These are phyloP conservation scores for Pichia sp. DNA, from an alignment of 1,139 yeast species.

Conservation along the genomic window DNA sequence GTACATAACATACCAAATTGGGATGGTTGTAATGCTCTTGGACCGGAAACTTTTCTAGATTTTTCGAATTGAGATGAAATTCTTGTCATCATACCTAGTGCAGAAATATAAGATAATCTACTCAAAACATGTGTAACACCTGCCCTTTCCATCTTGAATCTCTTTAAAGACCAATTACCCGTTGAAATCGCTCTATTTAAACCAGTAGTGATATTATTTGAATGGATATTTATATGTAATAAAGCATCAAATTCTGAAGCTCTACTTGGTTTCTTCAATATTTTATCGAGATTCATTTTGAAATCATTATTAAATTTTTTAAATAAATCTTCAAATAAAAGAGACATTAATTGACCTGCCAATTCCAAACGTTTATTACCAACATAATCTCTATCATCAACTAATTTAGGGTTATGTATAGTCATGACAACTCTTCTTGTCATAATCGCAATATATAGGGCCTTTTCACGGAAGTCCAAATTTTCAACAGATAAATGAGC, in stretches of 20 bases:
- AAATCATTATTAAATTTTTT: slow-evolving; percentile 93
- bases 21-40: slow-evolving; percentile 98
- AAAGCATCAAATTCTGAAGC: slow-evolving; percentile 95
- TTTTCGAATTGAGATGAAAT: slow-evolving; percentile 97
- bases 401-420: slow-evolving; percentile 89
- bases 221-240: slow-evolving; percentile 80
- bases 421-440: slow-evolving; percentile 95
- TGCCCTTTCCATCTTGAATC: slow-evolving; percentile 99
- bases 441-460: slow-evolving; percentile 92
- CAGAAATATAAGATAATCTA: slow-evolving; percentile 86
- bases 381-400: slow-evolving; percentile 96
- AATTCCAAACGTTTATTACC: slow-evolving; percentile 96
- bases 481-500: slow-evolving; percentile 87
- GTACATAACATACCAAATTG: slow-evolving; percentile 99
- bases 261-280: slow-evolving; percentile 86
- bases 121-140: slow-evolving; percentile 97
- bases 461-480: slow-evolving; percentile 88
- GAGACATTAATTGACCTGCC: slow-evolving; percentile 95
- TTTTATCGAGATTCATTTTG: slow-evolving; percentile 90
- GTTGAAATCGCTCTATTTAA: slow-evolving; percentile 95
- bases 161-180: slow-evolving; percentile 97
- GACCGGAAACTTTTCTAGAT: slow-evolving; percentile 96
- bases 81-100: slow-evolving; percentile 99
- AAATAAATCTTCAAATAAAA: slow-evolving; percentile 91
- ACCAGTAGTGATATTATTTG: slow-evolving; percentile 90